Base-by-base conservation (phyloP, 306 rosid genomes). In the Styphnolobium japonicum region DNA sequence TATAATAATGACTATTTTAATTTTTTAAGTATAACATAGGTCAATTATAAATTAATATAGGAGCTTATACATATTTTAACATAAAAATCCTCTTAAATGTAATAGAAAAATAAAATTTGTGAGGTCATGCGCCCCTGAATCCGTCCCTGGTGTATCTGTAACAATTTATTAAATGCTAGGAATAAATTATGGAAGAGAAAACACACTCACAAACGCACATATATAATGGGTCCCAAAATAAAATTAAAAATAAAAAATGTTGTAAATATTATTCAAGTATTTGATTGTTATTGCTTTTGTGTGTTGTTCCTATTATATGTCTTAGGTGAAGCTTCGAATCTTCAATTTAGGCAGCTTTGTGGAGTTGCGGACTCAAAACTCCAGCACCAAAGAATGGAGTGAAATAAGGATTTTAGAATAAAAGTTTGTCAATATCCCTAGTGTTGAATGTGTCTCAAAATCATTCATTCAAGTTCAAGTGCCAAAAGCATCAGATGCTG, bases 301-400 rank as follows among this genome's bases (percentile, higher is more conserved):
- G 79, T 63, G 75, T 64, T 39, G 81, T 70, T 60, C 78, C 79
- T n/a, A 80, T 65, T 57, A 69, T 8, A 68, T 40, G 36, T 23
- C 77, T 72, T 34, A 25, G 31, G 15, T 10, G 33, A 16, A 61
- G 67, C 15, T 14, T 10, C 10, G 11, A 6, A 49, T 18, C 29
- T 34, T 51, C 14, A 31, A 68, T 43, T 40, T 43, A 27, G 7
- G 64, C 48, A 25, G 49, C 70, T 51, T 69, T 68, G 37, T 29
- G 51, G 67, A 27, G 12, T 55, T 67, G 45, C 6, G 11, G 31
- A 61, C 80, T 81, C 69, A 67, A 65, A 73, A 65, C 71, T 55
- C 60, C 73, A 73, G 29, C 42, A 53, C 45, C 12, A 55, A 52
- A 53, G 51, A 64, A 51, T 62, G 56, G 15, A 63, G 7, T 6